Evolutionary conservation across 805 yeast genomes (phyloP), one percentile per base, ranked within the genome.

Genomic region (Teunomyces gatunensis): DNA sequence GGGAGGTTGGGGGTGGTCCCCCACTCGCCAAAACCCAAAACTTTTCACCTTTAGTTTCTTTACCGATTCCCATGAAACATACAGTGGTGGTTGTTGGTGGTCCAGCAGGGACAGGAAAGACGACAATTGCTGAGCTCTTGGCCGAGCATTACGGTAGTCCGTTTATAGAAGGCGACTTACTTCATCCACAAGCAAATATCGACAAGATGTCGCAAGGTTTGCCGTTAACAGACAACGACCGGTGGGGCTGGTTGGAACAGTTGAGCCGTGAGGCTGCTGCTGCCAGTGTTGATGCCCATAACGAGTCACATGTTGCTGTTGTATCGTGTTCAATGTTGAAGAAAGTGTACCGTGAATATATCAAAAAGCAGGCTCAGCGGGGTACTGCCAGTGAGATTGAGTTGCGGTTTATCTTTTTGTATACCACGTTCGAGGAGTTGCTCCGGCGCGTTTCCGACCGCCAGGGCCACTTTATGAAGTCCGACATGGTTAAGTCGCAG

Each of bases 81-180:
- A 48, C 61, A 0, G 80, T 82, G 1, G 64, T 81, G 27, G 82
- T 90, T 2, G 81, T 92, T 6, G 97, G 96, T 10, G 99, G 99
- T 0, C 96, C 98, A 0, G 91, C 97, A 0, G 98, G 98, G 6
- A 87, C 96, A 1, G 99, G 99, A 0, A 94, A 94, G 63, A 76
- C 95, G 18, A 88, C 97, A 1, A 78, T 87, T 17, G 96, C 88
- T 0, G 68, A 69, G 11, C 58, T 64, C 9, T 58, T 91, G 17
- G 64, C 85, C 0, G 50, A 67, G 17, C 59, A 66, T 18, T 74
- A 81, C 15, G 49, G 64, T 2, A 74, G 85, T 42, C 74, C 81
- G 2, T 90, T 79, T 60, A 64, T 90, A 10, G 99, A 94, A 64
- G 99, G 98, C 4, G 99, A 94, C 63, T 65, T 73, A 2, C 74